Base-by-base conservation (phyloP, 1,139 yeast genomes). In the Eremothecium cymbalariae region DNA sequence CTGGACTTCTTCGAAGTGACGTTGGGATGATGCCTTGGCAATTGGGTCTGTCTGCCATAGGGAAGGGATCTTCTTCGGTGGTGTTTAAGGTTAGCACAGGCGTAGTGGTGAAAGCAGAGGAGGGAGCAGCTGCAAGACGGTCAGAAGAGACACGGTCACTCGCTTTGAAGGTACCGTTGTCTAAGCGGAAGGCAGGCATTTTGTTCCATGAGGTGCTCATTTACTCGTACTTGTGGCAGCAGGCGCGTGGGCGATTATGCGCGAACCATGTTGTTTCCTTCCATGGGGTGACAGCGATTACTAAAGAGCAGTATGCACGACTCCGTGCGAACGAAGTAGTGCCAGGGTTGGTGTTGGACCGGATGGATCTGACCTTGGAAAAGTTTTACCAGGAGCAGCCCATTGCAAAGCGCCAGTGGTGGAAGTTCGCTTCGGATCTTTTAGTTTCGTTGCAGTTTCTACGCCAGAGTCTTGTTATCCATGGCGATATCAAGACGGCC, bases 401-500 rank as follows among this genome's bases (percentile, higher is more conserved):
- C 22, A 24, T 19, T 9, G 31, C 19, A 20, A 23, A 19, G 9
- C 20, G 9, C 13, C 27, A 37, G n/a, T 45, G 48, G 48, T 33
- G 38, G 43, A 33, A 31, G 25, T 31, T 40, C 4, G 27, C 38
- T 8, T 24, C 14, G 8, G 37, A 41, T 22, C 31, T 43, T 28
- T 17, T 37, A 15, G 21, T 18, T 4, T 38, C 44, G 4, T 20
- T 45, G 26, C 20, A 34, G 12, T 37, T 32, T 32, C 32, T 46
- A 25, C 39, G 37, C 25, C 4, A 17, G 8, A 39, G 38, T 13
- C 26, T 31, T 11, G 43, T 44, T 18, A 37, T 44, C 12, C 50
- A 46, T 25, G 45, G 50, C 11, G 50, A 46, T 25, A 44, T 46
- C 6, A 46, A 46, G 28, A 43, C 48, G 1, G 45, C 47, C 8